Conservation (phyloP, 441 rosid genomes). For the Theobroma grandiflorum region DNA sequence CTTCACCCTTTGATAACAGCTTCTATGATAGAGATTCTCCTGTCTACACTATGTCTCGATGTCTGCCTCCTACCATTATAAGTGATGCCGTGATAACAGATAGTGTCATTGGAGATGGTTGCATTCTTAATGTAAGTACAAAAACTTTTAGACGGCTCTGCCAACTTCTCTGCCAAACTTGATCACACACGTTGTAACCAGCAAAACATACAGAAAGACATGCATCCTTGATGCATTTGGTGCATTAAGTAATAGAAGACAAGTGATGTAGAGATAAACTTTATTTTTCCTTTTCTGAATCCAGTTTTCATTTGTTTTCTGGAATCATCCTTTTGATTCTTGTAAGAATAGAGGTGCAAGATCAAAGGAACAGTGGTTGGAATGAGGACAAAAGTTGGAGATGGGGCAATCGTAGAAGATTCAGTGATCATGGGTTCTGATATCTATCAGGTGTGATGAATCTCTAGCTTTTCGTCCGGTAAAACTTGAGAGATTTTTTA, state of each 20-base stretch:
- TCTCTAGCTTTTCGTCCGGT: neutral
- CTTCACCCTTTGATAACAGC: conserved; percentile 46
- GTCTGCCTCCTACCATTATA: conserved; percentile 68
- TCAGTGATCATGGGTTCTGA: conserved; percentile 84
- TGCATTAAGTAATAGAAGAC: neutral
- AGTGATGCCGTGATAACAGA: conserved; percentile 62
- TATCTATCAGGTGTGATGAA: conserved; percentile 63
- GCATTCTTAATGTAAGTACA: conserved; percentile 72
- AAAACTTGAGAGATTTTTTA: neutral
- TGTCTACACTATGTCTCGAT: conserved; percentile 71
- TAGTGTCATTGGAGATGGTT: conserved; percentile 81
- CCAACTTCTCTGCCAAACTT: conserved; percentile 22
- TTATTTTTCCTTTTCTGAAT: neutral
- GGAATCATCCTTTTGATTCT: conserved; percentile 29
- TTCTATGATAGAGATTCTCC: conserved; percentile 65
- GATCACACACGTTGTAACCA: conserved; percentile 8
- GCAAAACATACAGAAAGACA: neutral
- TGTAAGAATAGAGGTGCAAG: conserved; percentile 69
- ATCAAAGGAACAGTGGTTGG: conserved; percentile 82
- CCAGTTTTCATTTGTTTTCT: conserved; percentile 12
- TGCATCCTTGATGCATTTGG: neutral
- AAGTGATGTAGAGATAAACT: neutral
- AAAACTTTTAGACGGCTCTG: neutral
- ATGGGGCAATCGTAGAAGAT: conserved; percentile 69
- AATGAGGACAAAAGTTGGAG: conserved; percentile 73